Evolutionary conservation across 1,284 basidiomycete species (phyloP).

Genomic region (Tetrapyrgos nigripes): DNA sequence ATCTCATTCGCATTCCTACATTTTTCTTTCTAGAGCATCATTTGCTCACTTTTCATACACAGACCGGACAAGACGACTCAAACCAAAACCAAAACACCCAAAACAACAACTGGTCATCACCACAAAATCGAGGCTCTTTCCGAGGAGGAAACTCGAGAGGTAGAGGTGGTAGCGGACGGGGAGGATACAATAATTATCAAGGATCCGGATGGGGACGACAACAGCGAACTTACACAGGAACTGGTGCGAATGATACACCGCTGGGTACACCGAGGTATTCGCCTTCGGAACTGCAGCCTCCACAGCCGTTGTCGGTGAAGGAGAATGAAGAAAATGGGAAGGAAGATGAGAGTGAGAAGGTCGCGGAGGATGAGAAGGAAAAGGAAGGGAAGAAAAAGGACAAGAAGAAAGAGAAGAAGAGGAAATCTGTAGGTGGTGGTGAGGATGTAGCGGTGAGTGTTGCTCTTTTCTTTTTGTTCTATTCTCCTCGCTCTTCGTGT

Average conservation of each 20-base stretch:
- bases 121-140: slow-evolving; percentile 7
- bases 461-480: neutral
- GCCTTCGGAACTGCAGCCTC: slow-evolving; percentile 45
- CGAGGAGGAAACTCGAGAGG: slow-evolving; percentile 13
- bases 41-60: too few species aligned
- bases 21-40: neutral
- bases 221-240: slow-evolving; percentile 41
- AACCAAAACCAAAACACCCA: slow-evolving; percentile 12
- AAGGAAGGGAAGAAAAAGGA: slow-evolving; percentile 8
- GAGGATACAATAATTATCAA: slow-evolving; percentile 26
- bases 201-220: slow-evolving; percentile 31
- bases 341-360: neutral
- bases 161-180: slow-evolving; percentile 32
- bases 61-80: slow-evolving; percentile 6
- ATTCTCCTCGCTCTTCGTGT: neutral
- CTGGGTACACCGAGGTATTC: slow-evolving; percentile 54
- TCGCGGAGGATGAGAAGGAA: neutral
- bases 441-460: slow-evolving; percentile 26
- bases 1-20: neutral
- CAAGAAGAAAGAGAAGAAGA: slow-evolving; percentile 29
- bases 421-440: slow-evolving; percentile 22
- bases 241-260: slow-evolving; percentile 73
- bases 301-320: slow-evolving; percentile 11
- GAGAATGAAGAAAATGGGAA: slow-evolving; percentile 16
- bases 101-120: neutral